These are phyloP conservation scores for Evansstolkia leycettana DNA, from an alignment of 495 filamentous ascomycete species.

Conservation along the genomic window DNA sequence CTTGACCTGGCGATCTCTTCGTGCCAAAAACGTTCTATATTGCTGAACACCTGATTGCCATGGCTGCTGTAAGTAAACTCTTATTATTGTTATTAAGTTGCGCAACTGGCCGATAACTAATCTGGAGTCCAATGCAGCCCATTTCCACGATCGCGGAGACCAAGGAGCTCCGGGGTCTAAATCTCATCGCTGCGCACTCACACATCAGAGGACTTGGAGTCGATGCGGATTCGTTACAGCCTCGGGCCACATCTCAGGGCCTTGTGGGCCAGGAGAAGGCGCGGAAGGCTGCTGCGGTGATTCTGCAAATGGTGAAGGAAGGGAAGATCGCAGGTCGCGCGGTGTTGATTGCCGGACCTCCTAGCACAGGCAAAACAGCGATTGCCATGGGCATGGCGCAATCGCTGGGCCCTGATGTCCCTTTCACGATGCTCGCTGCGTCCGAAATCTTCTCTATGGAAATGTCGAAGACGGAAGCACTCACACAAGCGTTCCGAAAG, in stretches of 20 bases:
- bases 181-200: conserved; percentile 95
- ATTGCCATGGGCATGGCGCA: conserved; percentile 99
- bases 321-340: conserved; percentile 96
- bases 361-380: conserved; percentile 95
- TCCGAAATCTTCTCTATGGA: conserved; percentile 97
- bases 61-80: conserved; percentile 28
- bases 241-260: conserved; percentile 78
- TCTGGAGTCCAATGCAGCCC: conserved; percentile 44
- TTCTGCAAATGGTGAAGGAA: conserved; percentile 96
- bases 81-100: neutral
- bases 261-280: conserved; percentile 95
- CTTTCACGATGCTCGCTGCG: conserved; percentile 89
- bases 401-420: conserved; percentile 82
- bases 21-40: no score
- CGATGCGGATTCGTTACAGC: conserved; percentile 81
- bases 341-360: conserved; percentile 89
- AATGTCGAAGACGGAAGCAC: conserved; percentile 97
- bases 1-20: no score
- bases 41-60: conserved; percentile 5
- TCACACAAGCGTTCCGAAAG: conserved; percentile 95
- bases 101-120: conserved; percentile 1
- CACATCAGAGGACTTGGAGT: conserved; percentile 95
- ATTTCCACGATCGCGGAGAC: conserved; percentile 89
- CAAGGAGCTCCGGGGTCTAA: conserved; percentile 87
- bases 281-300: conserved; percentile 87